Conservation (phyloP, 768 basidiomycete species). For the Mrakia frigida region DNA sequence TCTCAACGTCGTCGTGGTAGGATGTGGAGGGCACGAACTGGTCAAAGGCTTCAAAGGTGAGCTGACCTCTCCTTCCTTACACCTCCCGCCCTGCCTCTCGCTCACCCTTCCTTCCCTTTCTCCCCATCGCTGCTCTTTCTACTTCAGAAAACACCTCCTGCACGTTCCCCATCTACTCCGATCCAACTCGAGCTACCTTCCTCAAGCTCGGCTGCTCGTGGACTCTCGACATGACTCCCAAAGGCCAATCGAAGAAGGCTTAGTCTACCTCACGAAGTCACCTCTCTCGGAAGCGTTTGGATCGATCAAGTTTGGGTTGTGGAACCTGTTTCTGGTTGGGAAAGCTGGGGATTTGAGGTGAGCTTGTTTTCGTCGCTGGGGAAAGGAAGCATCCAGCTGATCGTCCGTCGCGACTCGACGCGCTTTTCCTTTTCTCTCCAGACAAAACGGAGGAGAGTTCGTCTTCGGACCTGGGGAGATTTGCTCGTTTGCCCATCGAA, state of each 20-base stretch:
- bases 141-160: background rate
- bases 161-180: constrained; percentile 9
- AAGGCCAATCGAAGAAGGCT: constrained; percentile 13
- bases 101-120: background rate
- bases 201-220: background rate
- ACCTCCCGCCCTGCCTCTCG: background rate
- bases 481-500: background rate
- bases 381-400: background rate
- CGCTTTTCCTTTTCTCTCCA: background rate
- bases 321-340: background rate
- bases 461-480: constrained; percentile 4
- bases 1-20: constrained; percentile 21
- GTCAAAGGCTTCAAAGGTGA: constrained; percentile 12
- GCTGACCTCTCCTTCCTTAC: background rate
- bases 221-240: constrained; percentile 13
- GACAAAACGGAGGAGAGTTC: constrained; percentile 29
- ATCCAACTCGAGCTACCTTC: background rate
- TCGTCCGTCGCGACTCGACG: background rate
- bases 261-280: constrained; percentile 10
- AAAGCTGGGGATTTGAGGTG: constrained; percentile 7
- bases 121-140: background rate
- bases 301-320: constrained; percentile 1
- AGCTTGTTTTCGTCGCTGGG: background rate
- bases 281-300: background rate
- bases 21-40: constrained; percentile 17